Conservation (phyloP, 345 rosid species). For the Sonneratia alba region DNA sequence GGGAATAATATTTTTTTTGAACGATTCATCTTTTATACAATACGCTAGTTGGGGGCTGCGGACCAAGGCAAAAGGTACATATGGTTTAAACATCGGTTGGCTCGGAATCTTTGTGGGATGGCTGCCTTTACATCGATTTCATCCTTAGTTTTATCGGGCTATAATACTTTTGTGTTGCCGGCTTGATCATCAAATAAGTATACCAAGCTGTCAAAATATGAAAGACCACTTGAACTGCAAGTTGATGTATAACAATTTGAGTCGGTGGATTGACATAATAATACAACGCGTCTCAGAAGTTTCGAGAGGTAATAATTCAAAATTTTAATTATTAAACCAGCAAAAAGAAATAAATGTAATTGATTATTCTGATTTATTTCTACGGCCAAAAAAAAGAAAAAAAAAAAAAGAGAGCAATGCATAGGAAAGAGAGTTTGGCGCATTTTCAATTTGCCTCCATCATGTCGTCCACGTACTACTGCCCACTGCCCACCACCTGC, state of each 20-base stretch:
- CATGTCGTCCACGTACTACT: no score
- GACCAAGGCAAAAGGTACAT: no score
- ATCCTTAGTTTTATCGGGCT: background rate
- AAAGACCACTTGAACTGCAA: background rate
- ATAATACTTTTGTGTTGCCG: background rate
- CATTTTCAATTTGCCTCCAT: no score
- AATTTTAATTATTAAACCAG: no score
- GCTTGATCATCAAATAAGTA: background rate
- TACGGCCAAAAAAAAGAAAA: no score
- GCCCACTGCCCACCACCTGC: no score
- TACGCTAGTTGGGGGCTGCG: no score
- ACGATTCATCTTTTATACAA: no score
- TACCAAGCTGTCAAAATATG: background rate
- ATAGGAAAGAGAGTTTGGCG: no score
- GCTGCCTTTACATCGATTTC: background rate
- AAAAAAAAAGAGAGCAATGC: no score
- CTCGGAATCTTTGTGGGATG: background rate
- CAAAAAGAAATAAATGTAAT: background rate
- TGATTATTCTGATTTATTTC: no score
- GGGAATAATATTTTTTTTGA: no score
- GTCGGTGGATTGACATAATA: background rate
- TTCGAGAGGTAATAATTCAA: background rate
- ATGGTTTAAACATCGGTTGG: background rate
- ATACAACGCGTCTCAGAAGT: background rate
- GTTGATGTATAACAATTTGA: background rate